Evolutionary conservation across 306 rosid genomes (phyloP), one percentile per base, ranked within the genome.

Genomic region (Begonia fuchsioides): DNA sequence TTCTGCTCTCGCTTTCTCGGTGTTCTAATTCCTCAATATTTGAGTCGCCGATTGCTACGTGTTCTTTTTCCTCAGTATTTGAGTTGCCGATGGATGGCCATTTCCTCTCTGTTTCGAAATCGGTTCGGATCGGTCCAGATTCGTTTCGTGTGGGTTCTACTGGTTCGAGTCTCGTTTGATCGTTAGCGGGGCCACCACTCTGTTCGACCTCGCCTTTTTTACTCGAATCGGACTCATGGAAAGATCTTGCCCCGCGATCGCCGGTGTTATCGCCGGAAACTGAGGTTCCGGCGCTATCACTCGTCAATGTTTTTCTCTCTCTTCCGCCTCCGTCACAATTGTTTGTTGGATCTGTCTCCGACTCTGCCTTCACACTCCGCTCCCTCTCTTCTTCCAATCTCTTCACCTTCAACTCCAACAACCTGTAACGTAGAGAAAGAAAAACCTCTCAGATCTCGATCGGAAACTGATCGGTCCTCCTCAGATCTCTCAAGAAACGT

Each of bases 371-470:
- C 40, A 51, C 44, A 51, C 70, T 51, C 19, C 54, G 61, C 17
- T 68, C 65, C 19, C 78, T 52, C 55, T 72, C 82, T 57, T 68
- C 73, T 64, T 72, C 72, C 68, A 76, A 45, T 47, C 51, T 56
- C 78, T 76, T 68, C 56, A 76, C 66, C 68, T 76, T 72, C 73
- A 45, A 50, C 67, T 76, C 75, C 78, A 76, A 68, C 56, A 75
- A 72, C 82, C 82, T 76, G 82, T 48, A 35, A 35, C 26, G 55
- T 12, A 65, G 13, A 51, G 43, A 56, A 15, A 62, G 32, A 52
- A 54, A 54, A 56, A 10, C 15, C 18, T 15, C 54, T 70, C 53
- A 70, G 76, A 70, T 70, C 72, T 65, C 49, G 32, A 13, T 38
- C 13, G 13, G 11, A 26, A 19, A 44, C 17, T 32, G 39, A 60